Conservation (phyloP, 2,329 filamentous ascomycete species). For the Raffaelea ambrosiae region DNA sequence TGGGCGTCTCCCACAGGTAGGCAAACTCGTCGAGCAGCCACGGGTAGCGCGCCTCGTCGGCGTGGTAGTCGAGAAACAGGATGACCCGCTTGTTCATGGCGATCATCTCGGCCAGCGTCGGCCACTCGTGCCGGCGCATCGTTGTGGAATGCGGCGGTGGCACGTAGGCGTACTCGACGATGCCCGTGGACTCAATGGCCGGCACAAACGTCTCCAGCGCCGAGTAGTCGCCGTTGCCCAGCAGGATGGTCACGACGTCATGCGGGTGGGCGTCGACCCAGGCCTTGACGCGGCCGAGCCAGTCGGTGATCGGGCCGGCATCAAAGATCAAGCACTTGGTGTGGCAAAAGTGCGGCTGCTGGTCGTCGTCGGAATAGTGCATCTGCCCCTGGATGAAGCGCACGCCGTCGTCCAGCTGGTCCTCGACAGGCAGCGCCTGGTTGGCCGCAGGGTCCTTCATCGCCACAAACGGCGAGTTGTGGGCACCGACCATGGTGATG, state of each 20-base stretch:
- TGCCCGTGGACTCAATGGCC: constrained; percentile 62
- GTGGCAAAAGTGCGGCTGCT: constrained; percentile 67
- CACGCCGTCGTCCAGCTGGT: constrained; percentile 71
- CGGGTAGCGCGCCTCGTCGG: constrained; percentile 68
- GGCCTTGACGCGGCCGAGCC: constrained; percentile 56
- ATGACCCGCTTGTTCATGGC: constrained; percentile 61
- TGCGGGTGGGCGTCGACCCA: constrained; percentile 76
- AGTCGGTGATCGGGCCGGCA: constrained; percentile 66
- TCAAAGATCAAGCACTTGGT: constrained; percentile 78
- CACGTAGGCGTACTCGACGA: constrained; percentile 64
- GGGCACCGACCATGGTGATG: constrained; percentile 67
- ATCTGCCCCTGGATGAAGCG: constrained; percentile 57
- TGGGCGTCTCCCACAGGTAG: constrained; percentile 86
- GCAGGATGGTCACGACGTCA: constrained; percentile 79
- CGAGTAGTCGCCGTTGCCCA: constrained; percentile 78
- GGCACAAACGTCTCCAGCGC: constrained; percentile 52
- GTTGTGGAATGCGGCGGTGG: constrained; percentile 53
- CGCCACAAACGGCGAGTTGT: constrained; percentile 73
- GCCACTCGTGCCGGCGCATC: constrained; percentile 71
- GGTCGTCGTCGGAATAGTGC: constrained; percentile 43
- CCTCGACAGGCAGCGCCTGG: constrained; percentile 57
- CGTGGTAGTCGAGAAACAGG: constrained; percentile 78
- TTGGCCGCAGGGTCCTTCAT: constrained; percentile 67
- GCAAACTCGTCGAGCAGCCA: constrained; percentile 84
- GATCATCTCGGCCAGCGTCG: constrained; percentile 71